Evolutionary conservation across 164 flowering plant genomes (phyloP), one percentile per base, ranked within the genome.

Genomic region (Aristolochia californica): DNA sequence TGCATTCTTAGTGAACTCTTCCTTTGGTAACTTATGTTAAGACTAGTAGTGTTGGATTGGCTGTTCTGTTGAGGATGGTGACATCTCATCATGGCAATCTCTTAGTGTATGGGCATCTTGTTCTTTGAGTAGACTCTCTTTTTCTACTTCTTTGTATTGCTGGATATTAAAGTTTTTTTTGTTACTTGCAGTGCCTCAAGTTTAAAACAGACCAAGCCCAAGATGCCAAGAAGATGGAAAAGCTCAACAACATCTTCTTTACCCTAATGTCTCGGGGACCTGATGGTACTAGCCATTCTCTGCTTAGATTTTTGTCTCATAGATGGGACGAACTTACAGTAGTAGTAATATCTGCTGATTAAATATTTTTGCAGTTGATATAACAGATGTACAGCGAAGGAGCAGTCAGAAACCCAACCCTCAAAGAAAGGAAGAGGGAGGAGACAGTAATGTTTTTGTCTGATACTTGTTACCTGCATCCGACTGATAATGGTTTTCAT

Each of bases 151-250:
- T 3, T 2, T 34, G 7, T 2, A 12, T 34, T 2, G 10, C 50
- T 47, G 12, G 50, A 47, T 14, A 17, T 47, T 47, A 11, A 47
- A n/a, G n/a, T n/a, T 48, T 50, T 22, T 28, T 60, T 55, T 34
- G 4, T 56, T 69, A 44, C 30, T 65, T 45, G 17, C 77, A 93
- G 98, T 87, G 98, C 68, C 77, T 88, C 28, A 93, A 93, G 73
- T 93, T 78, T 57, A 93, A 93, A 77, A 84, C 99, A 9, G 96
- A 93, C 72, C 97, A 93, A 62, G 95, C 96, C 50, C 99, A 93
- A 62, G 99, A 93, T 67, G 95, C 87, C 13, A 93, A 83, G 78
- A 93, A 87, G 81, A 89, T 93, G 95, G 99, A 93, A 78, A 89
- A 87, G 70, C 82, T 93, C 45, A 93, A 89, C 66, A 89, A 87